Percentiles rank a stretch among this genome's conserved stretches.
These are phyloP conservation scores for Silene uniflora DNA, from an alignment of 148 eudicot genomes.

Conservation along the genomic window DNA sequence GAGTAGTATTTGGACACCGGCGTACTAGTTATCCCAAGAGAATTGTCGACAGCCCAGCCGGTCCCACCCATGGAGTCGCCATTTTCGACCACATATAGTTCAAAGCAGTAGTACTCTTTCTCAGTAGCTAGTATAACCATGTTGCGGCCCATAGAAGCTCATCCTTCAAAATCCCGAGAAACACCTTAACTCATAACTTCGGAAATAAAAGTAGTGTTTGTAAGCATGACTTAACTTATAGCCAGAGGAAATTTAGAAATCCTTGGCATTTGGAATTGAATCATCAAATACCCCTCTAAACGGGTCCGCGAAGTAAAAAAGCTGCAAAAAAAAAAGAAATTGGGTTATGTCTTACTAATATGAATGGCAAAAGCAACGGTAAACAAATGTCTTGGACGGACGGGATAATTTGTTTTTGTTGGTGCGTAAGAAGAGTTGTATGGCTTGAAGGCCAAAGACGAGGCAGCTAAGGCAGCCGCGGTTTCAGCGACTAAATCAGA, in stretches of 20 bases:
- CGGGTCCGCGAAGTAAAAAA: constrained; percentile 73
- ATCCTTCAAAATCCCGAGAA: constrained; percentile 40
- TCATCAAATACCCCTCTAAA: constrained; percentile 67
- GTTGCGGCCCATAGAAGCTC: constrained; percentile 94
- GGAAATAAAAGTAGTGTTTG: too few relatives aligned
- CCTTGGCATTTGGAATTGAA: constrained; percentile 46
- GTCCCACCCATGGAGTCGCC: constrained; percentile 78
- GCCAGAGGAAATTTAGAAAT: constrained; percentile 74
- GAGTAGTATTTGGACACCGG: constrained; percentile 66
- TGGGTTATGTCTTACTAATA: too few relatives aligned
- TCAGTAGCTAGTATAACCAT: constrained; percentile 73
- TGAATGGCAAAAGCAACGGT: too few relatives aligned
- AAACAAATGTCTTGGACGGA: too few relatives aligned
- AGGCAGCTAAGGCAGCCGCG: constrained; percentile 47
- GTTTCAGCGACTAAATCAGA: constrained; percentile 50
- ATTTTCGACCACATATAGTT: constrained; percentile 59
- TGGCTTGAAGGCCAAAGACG: constrained; percentile 41
- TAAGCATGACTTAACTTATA: constrained; percentile 39
- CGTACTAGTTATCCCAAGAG: constrained; percentile 85
- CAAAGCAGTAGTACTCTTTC: constrained; percentile 60
- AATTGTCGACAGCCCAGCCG: constrained; percentile 68
- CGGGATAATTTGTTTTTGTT: too few relatives aligned
- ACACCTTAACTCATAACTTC: background rate
- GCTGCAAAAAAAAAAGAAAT: constrained; percentile 40
- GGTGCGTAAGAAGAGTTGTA: constrained; percentile 37